Evolutionary conservation across 257 asterid genomes (phyloP).

Genomic region (Gentiana straminea): DNA sequence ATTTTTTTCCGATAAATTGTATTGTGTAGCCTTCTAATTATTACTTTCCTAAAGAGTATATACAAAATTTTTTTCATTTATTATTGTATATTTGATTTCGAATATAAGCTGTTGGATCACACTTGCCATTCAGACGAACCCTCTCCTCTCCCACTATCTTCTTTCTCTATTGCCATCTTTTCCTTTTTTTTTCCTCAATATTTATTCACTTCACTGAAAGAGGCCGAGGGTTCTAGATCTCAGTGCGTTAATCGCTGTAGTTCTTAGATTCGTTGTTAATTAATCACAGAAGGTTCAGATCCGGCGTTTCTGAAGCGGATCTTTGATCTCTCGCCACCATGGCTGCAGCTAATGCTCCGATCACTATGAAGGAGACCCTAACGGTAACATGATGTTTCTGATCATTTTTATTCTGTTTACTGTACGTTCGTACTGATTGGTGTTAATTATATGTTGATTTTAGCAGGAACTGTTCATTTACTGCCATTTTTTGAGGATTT

Average conservation of each 20-base stretch:
- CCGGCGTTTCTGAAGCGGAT: conserved; percentile 38
- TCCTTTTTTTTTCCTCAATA: conserved; percentile 18
- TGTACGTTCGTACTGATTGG: no score
- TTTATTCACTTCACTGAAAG: neutral
- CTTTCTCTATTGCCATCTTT: conserved; percentile 14
- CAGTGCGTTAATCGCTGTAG: conserved; percentile 17
- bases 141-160: conserved; percentile 5
- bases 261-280: conserved; percentile 16
- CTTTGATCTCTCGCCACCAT: conserved; percentile 45
- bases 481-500: no score
- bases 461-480: no score
- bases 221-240: conserved; percentile 23
- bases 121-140: conserved; percentile 13
- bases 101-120: neutral
- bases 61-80: no score
- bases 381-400: conserved; percentile 44
- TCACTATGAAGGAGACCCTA: conserved; percentile 91
- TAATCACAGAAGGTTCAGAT: conserved; percentile 18
- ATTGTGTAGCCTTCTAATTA: no score
- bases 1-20: no score
- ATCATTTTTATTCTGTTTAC: neutral
- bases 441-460: no score
- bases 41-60: no score
- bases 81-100: no score
- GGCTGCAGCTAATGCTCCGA: conserved; percentile 99